Evolutionary conservation across 1,284 basidiomycete species (phyloP).

Genomic region (Peniophora sp.): DNA sequence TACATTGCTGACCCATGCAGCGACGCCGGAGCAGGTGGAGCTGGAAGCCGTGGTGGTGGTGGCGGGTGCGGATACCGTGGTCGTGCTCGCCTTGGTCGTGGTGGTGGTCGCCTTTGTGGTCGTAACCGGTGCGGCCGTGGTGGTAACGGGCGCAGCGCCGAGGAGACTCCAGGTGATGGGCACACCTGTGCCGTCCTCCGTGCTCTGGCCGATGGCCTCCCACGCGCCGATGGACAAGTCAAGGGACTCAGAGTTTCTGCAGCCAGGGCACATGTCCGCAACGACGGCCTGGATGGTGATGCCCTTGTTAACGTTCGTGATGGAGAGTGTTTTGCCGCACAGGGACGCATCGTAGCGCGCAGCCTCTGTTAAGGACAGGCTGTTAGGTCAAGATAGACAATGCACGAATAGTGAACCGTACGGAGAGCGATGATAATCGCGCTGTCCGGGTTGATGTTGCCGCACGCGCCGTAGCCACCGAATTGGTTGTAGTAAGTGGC

Average conservation of each 20-base stretch:
- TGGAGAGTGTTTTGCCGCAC: neutral
- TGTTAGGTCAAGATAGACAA: neutral
- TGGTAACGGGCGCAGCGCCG: too few relatives aligned
- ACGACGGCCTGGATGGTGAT: neutral
- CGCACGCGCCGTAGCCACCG: neutral
- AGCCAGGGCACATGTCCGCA: neutral
- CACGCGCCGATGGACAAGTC: neutral
- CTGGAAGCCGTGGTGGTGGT: too few relatives aligned
- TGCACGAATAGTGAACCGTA: neutral
- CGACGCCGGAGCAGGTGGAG: too few relatives aligned
- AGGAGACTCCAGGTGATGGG: neutral
- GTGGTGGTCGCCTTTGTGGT: too few relatives aligned
- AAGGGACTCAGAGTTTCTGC: neutral
- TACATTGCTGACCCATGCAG: too few relatives aligned
- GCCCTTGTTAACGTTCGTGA: neutral
- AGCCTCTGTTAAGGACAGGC: neutral
- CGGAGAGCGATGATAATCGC: neutral
- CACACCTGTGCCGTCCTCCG: neutral
- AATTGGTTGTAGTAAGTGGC: neutral
- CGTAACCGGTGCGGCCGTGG: too few relatives aligned
- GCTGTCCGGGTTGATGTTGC: neutral
- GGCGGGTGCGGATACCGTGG: too few relatives aligned
- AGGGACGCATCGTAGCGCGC: neutral
- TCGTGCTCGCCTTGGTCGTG: too few relatives aligned
- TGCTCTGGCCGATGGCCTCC: neutral